These are phyloP conservation scores for Colletotrichum sp. DNA, from an alignment of 2,329 filamentous ascomycete genomes.

Conservation along the genomic window DNA sequence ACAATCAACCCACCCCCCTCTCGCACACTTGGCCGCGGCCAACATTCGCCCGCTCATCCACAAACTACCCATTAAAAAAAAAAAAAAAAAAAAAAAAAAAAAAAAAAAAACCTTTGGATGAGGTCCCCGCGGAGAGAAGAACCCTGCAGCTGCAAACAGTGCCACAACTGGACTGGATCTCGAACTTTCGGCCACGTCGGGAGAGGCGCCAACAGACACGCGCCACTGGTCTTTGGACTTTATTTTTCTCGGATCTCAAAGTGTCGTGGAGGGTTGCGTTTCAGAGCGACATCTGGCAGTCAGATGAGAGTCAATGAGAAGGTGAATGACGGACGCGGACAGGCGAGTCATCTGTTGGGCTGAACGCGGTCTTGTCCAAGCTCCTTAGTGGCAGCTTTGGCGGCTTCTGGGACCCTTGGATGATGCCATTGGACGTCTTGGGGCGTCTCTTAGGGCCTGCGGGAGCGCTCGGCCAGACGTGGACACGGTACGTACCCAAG, in stretches of 20 bases:
- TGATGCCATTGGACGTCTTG: conserved; percentile 15
- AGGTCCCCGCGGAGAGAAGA: neutral
- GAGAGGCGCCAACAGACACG: conserved; percentile 1
- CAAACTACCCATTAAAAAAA: no score
- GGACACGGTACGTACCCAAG: neutral
- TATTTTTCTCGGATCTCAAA: neutral
- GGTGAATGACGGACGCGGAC: neutral
- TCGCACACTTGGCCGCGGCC: no score
- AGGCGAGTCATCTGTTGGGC: neutral
- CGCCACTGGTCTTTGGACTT: neutral
- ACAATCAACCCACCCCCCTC: no score
- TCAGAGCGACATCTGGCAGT: neutral
- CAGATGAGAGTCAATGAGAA: neutral
- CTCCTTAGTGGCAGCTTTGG: conserved; percentile 5
- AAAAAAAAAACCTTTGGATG: neutral
- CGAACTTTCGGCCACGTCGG: conserved; percentile 1
- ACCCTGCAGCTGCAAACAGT: neutral
- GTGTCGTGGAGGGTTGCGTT: neutral
- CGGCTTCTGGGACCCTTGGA: conserved; percentile 15
- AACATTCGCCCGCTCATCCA: no score
- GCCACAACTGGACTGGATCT: neutral
- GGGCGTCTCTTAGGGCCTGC: neutral
- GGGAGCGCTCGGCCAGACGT: neutral
- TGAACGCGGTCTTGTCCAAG: conserved; percentile 11
- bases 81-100: neutral